Base-by-base conservation (phyloP, 2,329 filamentous ascomycete genomes). In the Fusarium anthophilum region DNA sequence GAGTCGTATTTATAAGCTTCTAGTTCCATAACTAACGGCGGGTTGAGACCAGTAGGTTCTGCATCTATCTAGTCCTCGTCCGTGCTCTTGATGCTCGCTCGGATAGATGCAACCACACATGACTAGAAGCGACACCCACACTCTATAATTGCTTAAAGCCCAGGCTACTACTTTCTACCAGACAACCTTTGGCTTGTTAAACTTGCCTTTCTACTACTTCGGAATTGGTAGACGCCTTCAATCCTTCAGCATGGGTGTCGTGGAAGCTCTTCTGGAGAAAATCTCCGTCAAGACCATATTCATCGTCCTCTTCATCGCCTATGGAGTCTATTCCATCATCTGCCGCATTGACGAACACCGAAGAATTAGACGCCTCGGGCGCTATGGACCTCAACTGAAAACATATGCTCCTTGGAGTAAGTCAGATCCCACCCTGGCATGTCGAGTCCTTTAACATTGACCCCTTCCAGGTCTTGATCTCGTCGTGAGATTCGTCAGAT, bases 391-490 rank as follows among this genome's bases (percentile, higher is more conserved):
- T 9, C 73, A 50, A 30, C 61, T 87, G 17, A 76, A 69, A 28
- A 79, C 81, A 56, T 83, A 78, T 64, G 44, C 84, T 12, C 89
- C 89, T 2, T 84, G 85, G 48, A 85, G 88, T 89, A 76, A 77
- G 83, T 70, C 41, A 24, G 8, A n/a, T 15, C 28, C 44, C 22
- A 39, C 20, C n/a, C 28, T 35, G 17, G 30, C 30, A 22, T 55
- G 22, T 28, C 26, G 26, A 26, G 20, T 15, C 18, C 6, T n/a
- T 47, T 22, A 45, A 61, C 47, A 44, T 54, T 62, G 26, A 67
- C 22, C 57, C 22, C 28, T 51, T 32, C n/a, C 32, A 81, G 93
- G 91, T 53, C 73, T 95, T 47, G 92, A 93, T 73, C 85, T 94
- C 68, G 83, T 95, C 38, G 85, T 84, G 76, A 79, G 82, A n/a